Conservation (phyloP, 2,329 filamentous ascomycete species). For the Phyllosticta capitalensis region DNA sequence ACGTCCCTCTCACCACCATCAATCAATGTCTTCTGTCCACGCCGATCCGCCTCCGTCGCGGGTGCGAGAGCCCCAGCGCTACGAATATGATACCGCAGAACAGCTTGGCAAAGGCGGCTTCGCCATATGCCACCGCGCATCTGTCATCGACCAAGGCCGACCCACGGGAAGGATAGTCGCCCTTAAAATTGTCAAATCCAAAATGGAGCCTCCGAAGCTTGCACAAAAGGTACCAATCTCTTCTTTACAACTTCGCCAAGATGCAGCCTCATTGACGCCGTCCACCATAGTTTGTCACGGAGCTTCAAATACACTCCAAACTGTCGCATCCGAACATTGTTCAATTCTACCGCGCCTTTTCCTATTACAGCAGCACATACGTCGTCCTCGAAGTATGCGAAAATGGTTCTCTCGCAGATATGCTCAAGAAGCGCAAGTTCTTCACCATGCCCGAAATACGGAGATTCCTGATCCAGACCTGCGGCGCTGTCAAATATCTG, state of each 20-base stretch:
- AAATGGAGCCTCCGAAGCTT: constrained; percentile 70
- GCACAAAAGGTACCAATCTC: constrained; percentile 59
- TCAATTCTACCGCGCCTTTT: constrained; percentile 88
- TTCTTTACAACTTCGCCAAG: constrained; percentile 13
- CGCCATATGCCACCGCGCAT: constrained; percentile 69
- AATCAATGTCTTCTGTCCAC: constrained; percentile 35
- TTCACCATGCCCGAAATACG: constrained; percentile 90
- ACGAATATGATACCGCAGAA: constrained; percentile 63
- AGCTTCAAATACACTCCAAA: constrained; percentile 97
- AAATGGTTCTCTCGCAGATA: constrained; percentile 94
- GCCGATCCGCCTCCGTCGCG: constrained; percentile 44
- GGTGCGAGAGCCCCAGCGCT: constrained; percentile 59
- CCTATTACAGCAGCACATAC: constrained; percentile 81
- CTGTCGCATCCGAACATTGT: constrained; percentile 95
- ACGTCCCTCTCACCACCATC: constrained; percentile 2
- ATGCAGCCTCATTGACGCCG: neutral
- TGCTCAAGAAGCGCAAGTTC: constrained; percentile 85
- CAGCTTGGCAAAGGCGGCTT: constrained; percentile 74
- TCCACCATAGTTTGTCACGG: constrained; percentile 53
- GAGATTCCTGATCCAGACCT: constrained; percentile 88
- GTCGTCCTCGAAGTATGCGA: constrained; percentile 89
- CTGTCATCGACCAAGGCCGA: constrained; percentile 45
- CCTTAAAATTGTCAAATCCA: constrained; percentile 74
- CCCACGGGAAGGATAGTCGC: constrained; percentile 59
- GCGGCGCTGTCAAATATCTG: constrained; percentile 96